Conservation (phyloP, 495 filamentous ascomycete species). For the Aspergillus coremiiformis region DNA sequence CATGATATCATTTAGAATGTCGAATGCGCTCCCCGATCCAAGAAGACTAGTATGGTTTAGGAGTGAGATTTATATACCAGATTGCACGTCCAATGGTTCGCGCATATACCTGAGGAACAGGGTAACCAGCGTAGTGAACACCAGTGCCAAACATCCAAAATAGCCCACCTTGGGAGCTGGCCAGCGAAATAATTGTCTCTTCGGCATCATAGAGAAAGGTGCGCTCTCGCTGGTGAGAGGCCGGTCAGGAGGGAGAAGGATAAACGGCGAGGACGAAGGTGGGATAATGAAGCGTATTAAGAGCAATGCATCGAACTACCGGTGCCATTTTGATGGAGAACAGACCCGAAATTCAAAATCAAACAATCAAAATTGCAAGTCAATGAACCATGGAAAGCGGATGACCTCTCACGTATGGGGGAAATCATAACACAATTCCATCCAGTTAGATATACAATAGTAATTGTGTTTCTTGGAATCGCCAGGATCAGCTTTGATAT, state of each 20-base stretch:
- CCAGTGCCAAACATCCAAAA: slow-evolving; percentile 13
- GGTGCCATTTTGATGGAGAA: not conserved
- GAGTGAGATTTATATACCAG: not conserved
- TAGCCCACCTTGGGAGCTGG: slow-evolving; percentile 13
- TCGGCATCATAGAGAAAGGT: slow-evolving; percentile 7
- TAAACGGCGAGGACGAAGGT: not conserved
- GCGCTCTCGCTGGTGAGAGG: not conserved
- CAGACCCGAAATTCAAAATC: too few species aligned
- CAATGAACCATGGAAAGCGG: too few species aligned
- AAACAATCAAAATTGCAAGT: too few species aligned
- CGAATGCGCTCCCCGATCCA: not conserved
- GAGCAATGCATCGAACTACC: not conserved
- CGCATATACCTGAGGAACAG: slow-evolving; percentile 9
- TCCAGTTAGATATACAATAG: too few species aligned
- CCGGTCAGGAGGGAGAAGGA: not conserved
- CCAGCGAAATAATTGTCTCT: slow-evolving; percentile 18
- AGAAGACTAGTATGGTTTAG: not conserved
- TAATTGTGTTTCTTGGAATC: too few species aligned
- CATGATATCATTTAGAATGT: not conserved
- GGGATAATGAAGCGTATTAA: not conserved
- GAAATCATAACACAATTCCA: too few species aligned
- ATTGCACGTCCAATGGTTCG: not conserved
- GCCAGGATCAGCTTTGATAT: too few species aligned
- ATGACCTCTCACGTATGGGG: too few species aligned
- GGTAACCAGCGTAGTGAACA: slow-evolving; percentile 9